A percentile compares a stretch with the other conserved stretches of the same genome.
Conservation (phyloP, 176 grass and related monocot species). For the Melocanna baccifera region DNA sequence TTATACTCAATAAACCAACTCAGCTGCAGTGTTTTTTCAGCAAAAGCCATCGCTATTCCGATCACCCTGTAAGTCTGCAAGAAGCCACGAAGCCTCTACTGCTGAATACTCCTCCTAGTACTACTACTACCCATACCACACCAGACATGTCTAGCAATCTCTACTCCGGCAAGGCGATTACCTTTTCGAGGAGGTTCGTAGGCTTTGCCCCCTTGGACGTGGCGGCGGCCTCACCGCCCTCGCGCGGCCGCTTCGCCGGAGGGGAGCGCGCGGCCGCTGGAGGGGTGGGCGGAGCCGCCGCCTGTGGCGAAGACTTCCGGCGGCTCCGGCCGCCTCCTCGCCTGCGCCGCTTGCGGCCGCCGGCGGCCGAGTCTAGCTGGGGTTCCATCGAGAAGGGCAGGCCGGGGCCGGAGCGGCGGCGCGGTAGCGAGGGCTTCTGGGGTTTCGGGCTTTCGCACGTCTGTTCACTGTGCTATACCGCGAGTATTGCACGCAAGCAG, state of each 20-base stretch:
- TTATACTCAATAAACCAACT: too few relatives aligned
- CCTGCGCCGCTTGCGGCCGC: conserved; percentile 29
- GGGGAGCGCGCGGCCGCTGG: conserved; percentile 1
- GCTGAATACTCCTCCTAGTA: not conserved
- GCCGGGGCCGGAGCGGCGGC: too few relatives aligned
- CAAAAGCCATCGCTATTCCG: too few relatives aligned
- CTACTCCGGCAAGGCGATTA: not conserved
- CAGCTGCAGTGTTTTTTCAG: too few relatives aligned
- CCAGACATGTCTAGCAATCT: not conserved
- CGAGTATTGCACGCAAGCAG: too few relatives aligned
- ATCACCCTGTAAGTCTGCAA: too few relatives aligned
- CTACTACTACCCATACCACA: not conserved
- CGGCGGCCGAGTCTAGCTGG: conserved; percentile 3
- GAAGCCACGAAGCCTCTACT: not conserved
- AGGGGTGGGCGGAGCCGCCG: not conserved
- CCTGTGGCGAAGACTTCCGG: conserved; percentile 22
- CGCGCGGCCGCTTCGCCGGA: conserved; percentile 33
- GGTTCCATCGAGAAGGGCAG: conserved; percentile 18
- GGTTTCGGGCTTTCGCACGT: too few relatives aligned
- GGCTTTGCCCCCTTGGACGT: conserved; percentile 28
- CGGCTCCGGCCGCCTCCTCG: conserved; percentile 38
- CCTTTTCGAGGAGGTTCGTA: conserved; percentile 58
- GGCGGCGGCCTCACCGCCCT: conserved; percentile 10
- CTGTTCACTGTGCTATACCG: too few relatives aligned
- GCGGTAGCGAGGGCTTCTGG: too few relatives aligned